Evolutionary conservation across 1,284 basidiomycete genomes (phyloP).

Genomic region (Tranzscheliella williamsii): DNA sequence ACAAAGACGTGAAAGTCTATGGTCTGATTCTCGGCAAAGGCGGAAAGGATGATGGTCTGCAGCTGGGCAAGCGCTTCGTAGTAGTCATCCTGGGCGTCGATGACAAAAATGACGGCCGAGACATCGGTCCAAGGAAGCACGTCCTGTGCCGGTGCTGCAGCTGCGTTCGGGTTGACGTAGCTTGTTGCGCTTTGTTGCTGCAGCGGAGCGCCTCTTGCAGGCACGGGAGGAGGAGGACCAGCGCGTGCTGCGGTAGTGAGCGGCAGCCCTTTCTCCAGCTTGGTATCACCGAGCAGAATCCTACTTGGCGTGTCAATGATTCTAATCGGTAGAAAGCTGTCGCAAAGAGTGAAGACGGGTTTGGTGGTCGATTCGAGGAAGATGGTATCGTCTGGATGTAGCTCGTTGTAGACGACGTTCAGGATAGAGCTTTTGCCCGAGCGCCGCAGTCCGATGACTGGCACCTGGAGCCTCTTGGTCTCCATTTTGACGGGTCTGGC

Average conservation of each 20-base stretch:
- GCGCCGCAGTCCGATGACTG: conserved; percentile 34
- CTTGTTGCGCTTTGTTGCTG: not conserved
- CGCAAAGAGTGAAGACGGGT: conserved; percentile 59
- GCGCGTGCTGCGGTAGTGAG: conserved; percentile 6
- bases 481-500: not conserved
- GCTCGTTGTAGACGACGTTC: conserved; percentile 84
- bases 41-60: conserved; percentile 59
- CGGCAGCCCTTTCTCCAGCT: conserved; percentile 32
- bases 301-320: conserved; percentile 90
- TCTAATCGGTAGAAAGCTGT: conserved; percentile 87
- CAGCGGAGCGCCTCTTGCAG: conserved; percentile 9
- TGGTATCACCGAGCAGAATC: conserved; percentile 64
- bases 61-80: conserved; percentile 75
- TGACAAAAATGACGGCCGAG: conserved; percentile 79
- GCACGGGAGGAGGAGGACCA: conserved; percentile 22
- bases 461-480: conserved; percentile 20
- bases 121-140: conserved; percentile 46
- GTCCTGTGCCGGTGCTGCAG: conserved; percentile 4
- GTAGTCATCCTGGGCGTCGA: conserved; percentile 79
- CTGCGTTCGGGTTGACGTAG: not conserved
- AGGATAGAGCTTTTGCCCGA: conserved; percentile 89
- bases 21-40: conserved; percentile 72
- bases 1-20: conserved; percentile 91
- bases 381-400: conserved; percentile 83
- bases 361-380: conserved; percentile 71